A percentile compares a stretch with the other conserved stretches of the same genome.
phyloP scores from a whole-genome alignment of 1,284 basidiomycete species.

The Irpex sp. region DNA sequence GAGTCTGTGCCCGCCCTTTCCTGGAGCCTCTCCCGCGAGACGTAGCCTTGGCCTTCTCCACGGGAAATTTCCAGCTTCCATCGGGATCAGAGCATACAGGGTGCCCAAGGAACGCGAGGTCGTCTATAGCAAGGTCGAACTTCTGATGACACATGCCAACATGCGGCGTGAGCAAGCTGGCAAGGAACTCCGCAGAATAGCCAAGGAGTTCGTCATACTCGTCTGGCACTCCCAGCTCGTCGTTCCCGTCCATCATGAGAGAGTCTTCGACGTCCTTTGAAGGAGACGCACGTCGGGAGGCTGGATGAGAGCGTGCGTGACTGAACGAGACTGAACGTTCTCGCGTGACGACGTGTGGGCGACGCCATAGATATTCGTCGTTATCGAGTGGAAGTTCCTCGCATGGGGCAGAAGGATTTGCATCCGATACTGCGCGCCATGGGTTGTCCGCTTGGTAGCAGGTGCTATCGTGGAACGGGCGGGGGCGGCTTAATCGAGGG shows the following conservation, averaged over 20 bases:
- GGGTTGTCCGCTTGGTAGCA: conserved; percentile 63
- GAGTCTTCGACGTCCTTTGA: conserved; percentile 21
- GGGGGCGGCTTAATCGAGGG: conserved; percentile 60
- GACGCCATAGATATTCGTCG: conserved; percentile 30
- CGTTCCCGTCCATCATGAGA: conserved; percentile 11
- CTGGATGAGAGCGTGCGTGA: conserved; percentile 24
- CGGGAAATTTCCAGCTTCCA: conserved; percentile 68
- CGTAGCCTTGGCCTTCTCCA: conserved; percentile 47
- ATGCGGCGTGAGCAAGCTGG: conserved; percentile 79
- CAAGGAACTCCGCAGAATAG: conserved; percentile 80
- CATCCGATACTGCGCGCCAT: conserved; percentile 57
- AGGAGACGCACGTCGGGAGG: conserved; percentile 28
- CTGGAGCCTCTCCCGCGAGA: conserved; percentile 54
- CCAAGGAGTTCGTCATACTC: conserved; percentile 75
- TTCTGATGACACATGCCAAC: conserved; percentile 87
- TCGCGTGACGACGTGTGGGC: conserved; percentile 19
- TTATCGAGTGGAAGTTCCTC: conserved; percentile 14
- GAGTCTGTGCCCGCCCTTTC: conserved; percentile 24
- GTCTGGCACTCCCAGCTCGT: conserved; percentile 18
- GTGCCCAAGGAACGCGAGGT: conserved; percentile 94
- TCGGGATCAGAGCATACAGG: conserved; percentile 83
- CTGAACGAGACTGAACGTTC: conserved; percentile 27
- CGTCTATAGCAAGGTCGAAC: conserved; percentile 90
- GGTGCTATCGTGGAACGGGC: conserved; percentile 42
- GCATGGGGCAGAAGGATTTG: conserved; percentile 15